Percentiles rank a stretch among this genome's conserved stretches.
Conservation (phyloP, 208 protist genomes). For the Crithidia sp. region DNA sequence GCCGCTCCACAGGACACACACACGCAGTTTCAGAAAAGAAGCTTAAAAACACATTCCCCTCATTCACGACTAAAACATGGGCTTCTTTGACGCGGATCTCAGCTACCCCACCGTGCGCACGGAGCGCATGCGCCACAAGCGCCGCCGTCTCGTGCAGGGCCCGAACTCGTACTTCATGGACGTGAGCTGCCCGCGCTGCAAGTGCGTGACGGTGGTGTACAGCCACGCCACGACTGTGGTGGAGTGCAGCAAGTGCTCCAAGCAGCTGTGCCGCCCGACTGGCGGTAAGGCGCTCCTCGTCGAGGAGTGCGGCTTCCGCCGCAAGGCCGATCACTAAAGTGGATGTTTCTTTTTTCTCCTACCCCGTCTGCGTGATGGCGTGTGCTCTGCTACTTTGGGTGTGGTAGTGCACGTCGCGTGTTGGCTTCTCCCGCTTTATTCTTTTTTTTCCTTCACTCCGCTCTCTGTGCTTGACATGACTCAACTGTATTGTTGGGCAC, state of each 20-base stretch:
- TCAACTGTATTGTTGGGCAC: not conserved
- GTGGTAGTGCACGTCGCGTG: too few relatives aligned
- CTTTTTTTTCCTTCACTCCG: conserved; percentile 2
- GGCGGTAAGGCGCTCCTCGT: conserved; percentile 98
- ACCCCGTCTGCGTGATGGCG: not conserved
- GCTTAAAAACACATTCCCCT: not conserved
- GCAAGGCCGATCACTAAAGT: conserved; percentile 94
- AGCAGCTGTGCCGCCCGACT: conserved; percentile 97
- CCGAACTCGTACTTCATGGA: conserved; percentile 99
- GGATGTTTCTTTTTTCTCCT: not conserved
- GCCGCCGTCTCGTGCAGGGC: conserved; percentile 98
- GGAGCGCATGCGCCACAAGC: conserved; percentile 98
- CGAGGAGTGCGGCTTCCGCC: conserved; percentile 95
- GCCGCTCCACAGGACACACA: not conserved
- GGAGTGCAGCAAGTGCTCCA: conserved; percentile 96
- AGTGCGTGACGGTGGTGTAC: conserved; percentile 97
- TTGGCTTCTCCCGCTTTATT: not conserved
- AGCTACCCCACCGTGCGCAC: conserved; percentile 95
- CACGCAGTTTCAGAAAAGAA: not conserved
- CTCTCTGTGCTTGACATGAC: not conserved
- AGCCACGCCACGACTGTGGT: conserved; percentile 98
- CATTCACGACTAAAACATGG: conserved; percentile 52
- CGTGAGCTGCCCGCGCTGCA: conserved; percentile 98
- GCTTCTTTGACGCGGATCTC: conserved; percentile 96
- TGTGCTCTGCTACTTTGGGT: too few relatives aligned